Evolutionary conservation across 2,329 filamentous ascomycete genomes (phyloP).

Genomic region (Plenodomus lindquistii): DNA sequence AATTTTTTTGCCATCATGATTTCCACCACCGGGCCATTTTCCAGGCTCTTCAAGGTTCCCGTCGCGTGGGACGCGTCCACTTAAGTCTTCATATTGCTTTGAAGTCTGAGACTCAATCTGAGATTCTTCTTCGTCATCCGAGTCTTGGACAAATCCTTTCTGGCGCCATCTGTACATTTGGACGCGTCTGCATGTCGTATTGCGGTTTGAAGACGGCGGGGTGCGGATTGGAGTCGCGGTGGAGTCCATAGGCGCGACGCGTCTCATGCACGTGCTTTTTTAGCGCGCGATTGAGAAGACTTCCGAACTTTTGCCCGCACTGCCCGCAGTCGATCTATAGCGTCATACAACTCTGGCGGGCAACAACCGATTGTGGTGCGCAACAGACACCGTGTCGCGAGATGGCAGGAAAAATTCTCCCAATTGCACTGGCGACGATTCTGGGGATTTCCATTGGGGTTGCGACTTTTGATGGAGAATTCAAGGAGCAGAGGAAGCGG

Average conservation of each 20-base stretch:
- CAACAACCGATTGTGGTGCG: not conserved
- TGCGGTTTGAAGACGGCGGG: conserved; percentile 17
- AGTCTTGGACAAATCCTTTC: conserved; percentile 55
- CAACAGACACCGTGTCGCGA: not conserved
- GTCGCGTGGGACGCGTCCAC: conserved; percentile 27
- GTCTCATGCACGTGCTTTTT: conserved; percentile 24
- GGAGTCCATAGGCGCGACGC: conserved; percentile 18
- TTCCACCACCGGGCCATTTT: not conserved
- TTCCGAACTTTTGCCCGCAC: conserved; percentile 16
- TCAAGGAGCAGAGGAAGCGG: conserved; percentile 38
- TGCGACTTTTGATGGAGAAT: conserved; percentile 40
- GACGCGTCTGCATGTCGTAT: conserved; percentile 40
- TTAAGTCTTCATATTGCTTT: conserved; percentile 12
- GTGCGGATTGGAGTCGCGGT: conserved; percentile 12
- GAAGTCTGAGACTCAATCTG: conserved; percentile 32
- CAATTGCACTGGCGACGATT: conserved; percentile 35
- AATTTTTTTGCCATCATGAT: not conserved
- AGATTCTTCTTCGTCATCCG: conserved; percentile 50
- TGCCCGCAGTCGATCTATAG: conserved; percentile 14
- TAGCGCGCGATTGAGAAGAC: conserved; percentile 24
- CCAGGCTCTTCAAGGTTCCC: conserved; percentile 4
- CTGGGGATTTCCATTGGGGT: conserved; percentile 39
- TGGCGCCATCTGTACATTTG: conserved; percentile 56
- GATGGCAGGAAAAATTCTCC: conserved; percentile 42
- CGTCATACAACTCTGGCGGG: conserved; percentile 16